Evolutionary conservation across 2,329 filamentous ascomycete species (phyloP).

Genomic region (Ceratocystis papillata): DNA sequence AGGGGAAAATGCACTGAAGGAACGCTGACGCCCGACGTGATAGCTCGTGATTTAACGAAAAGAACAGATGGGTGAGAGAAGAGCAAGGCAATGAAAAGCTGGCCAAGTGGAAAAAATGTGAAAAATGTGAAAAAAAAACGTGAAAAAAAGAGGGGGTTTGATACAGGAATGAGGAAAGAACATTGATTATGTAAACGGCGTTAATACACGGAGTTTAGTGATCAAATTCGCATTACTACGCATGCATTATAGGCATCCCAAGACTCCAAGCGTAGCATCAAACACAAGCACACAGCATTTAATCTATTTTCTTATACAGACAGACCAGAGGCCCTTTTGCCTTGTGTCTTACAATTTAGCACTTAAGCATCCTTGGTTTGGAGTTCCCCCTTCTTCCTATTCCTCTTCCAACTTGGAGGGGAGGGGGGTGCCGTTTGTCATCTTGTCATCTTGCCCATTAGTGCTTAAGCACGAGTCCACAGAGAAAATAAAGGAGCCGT

Average conservation of each 20-base stretch:
- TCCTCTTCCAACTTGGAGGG: background rate
- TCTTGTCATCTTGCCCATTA: background rate
- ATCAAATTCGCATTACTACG: too few species aligned
- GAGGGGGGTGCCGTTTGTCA: background rate
- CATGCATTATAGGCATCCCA: too few species aligned
- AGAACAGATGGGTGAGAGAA: background rate
- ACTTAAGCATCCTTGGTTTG: background rate
- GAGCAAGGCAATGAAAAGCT: background rate
- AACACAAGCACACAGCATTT: too few species aligned
- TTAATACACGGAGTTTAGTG: too few species aligned
- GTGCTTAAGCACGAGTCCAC: background rate
- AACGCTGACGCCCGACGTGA: constrained; percentile 1
- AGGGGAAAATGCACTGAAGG: background rate
- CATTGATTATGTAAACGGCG: too few species aligned
- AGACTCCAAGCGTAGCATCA: too few species aligned
- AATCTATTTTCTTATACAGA: too few species aligned
- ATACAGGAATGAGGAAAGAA: too few species aligned
- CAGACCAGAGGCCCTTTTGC: too few species aligned
- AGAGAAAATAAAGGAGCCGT: background rate
- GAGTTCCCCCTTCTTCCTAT: background rate
- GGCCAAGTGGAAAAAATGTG: background rate
- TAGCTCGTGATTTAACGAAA: background rate
- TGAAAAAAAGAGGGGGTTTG: background rate
- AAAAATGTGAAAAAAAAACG: background rate
- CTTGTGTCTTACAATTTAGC: background rate